Conservation (phyloP, 1,284 basidiomycete genomes). For the Puccinia sorghi region DNA sequence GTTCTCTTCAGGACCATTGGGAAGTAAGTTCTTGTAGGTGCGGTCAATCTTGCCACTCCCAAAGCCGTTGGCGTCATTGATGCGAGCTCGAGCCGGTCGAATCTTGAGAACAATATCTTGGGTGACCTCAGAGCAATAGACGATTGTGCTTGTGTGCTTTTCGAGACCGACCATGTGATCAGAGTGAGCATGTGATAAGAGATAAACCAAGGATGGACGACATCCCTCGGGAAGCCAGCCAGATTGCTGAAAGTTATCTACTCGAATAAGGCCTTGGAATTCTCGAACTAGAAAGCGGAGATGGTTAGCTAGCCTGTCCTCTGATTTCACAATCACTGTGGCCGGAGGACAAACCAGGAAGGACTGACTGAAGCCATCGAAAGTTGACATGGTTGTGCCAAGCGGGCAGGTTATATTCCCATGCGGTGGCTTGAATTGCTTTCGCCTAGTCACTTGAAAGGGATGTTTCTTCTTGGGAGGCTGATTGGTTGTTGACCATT, state of each 20-base stretch:
- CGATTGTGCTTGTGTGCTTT: slow-evolving; percentile 49
- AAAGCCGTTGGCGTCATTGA: slow-evolving; percentile 51
- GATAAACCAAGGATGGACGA: slow-evolving; percentile 53
- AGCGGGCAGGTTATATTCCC: neutral
- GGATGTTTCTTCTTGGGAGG: no score
- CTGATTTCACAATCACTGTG: neutral
- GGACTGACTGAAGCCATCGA: slow-evolving; percentile 41
- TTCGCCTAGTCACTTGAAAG: neutral
- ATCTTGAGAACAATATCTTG: slow-evolving; percentile 54
- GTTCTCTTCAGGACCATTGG: neutral
- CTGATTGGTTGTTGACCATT: no score
- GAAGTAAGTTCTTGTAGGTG: slow-evolving; percentile 11
- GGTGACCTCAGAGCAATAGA: slow-evolving; percentile 55
- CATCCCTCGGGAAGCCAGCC: neutral
- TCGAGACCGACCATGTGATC: slow-evolving; percentile 56
- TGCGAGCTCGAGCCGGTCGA: slow-evolving; percentile 53
- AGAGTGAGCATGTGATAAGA: slow-evolving; percentile 57
- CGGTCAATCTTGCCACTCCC: slow-evolving; percentile 39
- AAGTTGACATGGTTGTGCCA: slow-evolving; percentile 32
- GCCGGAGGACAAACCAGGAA: neutral
- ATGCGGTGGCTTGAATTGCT: neutral
- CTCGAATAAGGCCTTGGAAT: slow-evolving; percentile 28
- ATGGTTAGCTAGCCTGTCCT: neutral
- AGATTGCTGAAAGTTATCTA: slow-evolving; percentile 35
- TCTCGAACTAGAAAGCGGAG: slow-evolving; percentile 16